Percentiles rank a stretch among this genome's conserved stretches.
These are phyloP conservation scores for Pachysolen tannophilus DNA, from an alignment of 805 yeast species.

Conservation along the genomic window DNA sequence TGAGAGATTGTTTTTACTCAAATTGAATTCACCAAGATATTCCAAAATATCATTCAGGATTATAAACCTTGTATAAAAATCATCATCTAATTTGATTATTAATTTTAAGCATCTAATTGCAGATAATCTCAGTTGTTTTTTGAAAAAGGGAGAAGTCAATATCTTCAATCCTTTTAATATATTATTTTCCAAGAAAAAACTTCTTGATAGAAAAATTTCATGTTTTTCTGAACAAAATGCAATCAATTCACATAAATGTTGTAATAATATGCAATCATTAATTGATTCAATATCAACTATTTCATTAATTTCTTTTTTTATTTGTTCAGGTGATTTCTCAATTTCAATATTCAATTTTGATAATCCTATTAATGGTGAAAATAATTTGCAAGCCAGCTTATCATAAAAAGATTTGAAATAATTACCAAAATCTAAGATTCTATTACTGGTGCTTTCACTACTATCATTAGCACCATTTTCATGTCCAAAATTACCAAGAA, in stretches of 20 bases:
- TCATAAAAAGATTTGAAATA: constrained; percentile 56
- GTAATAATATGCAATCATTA: constrained; percentile 36
- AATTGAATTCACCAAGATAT: constrained; percentile 32
- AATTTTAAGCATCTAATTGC: constrained; percentile 64
- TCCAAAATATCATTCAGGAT: constrained; percentile 47
- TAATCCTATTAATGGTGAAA: constrained; percentile 19
- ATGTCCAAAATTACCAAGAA: constrained; percentile 8
- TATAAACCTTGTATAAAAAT: constrained; percentile 47
- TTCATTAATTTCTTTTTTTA: constrained; percentile 6
- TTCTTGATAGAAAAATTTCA: constrained; percentile 45
- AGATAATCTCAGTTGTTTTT: constrained; percentile 52
- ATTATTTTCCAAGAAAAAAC: constrained; percentile 54
- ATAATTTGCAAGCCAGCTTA: constrained; percentile 26
- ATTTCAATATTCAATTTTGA: constrained; percentile 3
- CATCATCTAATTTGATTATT: constrained; percentile 55
- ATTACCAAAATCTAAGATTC: constrained; percentile 6
- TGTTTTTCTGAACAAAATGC: constrained; percentile 63
- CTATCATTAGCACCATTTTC: constrained; percentile 4
- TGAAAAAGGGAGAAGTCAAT: constrained; percentile 33
- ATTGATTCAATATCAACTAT: constrained; percentile 14
- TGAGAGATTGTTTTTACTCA: constrained; percentile 45
- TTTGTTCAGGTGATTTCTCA: constrained; percentile 2
- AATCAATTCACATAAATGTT: constrained; percentile 63
- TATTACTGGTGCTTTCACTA: neutral
- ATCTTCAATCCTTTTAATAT: constrained; percentile 48